phyloP scores from a whole-genome alignment of 2,329 filamentous ascomycete genomes.

The Aspergillus intermedius region DNA sequence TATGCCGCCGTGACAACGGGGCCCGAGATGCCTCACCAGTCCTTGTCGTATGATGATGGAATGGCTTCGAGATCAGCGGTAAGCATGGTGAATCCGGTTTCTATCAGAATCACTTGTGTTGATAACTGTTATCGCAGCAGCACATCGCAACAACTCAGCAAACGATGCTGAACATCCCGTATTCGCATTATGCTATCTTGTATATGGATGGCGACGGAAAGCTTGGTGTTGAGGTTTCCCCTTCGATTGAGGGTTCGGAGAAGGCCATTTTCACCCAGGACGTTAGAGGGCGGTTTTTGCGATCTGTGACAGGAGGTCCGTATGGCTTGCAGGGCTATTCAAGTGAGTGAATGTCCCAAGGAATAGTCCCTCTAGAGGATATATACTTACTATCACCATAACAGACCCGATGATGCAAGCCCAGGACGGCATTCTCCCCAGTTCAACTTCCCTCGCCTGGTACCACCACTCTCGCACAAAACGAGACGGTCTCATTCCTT shows the following conservation, averaged over 20 bases:
- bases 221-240: constrained; percentile 24
- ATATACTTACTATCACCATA: neutral
- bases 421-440: constrained; percentile 4
- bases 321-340: constrained; percentile 8
- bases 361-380: neutral
- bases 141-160: constrained; percentile 13
- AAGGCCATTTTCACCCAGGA: constrained; percentile 30
- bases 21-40: constrained; percentile 9
- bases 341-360: neutral
- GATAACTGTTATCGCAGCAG: constrained; percentile 5
- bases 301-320: constrained; percentile 17
- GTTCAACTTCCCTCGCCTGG: constrained; percentile 13
- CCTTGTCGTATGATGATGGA: constrained; percentile 15
- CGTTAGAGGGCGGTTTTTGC: constrained; percentile 29
- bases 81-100: constrained; percentile 1
- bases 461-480: constrained; percentile 13
- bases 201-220: constrained; percentile 31
- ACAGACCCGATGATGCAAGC: constrained; percentile 1
- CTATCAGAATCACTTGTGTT: constrained; percentile 3
- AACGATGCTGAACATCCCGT: constrained; percentile 18
- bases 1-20: neutral
- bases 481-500: constrained; percentile 23
- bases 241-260: constrained; percentile 27
- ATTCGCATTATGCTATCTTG: constrained; percentile 32
- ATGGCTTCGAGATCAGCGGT: constrained; percentile 15